A percentile compares a stretch with the other conserved stretches of the same genome.
Conservation (phyloP, 2,329 filamentous ascomycete species). For the Chaetomium strumarium region DNA sequence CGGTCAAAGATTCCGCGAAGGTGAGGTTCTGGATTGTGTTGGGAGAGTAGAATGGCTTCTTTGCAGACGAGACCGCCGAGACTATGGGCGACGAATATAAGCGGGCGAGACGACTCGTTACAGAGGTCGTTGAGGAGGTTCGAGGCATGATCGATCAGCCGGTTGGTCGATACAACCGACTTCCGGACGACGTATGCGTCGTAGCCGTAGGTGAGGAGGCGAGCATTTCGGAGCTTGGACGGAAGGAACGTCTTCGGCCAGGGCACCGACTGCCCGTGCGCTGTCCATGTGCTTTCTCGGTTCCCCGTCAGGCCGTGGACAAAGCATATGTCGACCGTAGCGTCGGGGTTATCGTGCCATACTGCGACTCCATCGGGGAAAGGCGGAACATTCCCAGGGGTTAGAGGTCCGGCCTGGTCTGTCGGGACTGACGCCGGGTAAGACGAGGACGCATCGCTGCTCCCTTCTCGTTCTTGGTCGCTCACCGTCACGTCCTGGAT, state of each 20-base stretch:
- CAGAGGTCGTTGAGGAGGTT: slow-evolving; percentile 29
- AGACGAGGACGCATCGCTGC: too few species aligned
- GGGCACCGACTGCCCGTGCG: slow-evolving; percentile 24
- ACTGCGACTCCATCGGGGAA: slow-evolving; percentile 19
- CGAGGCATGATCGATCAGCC: slow-evolving; percentile 28
- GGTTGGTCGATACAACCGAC: slow-evolving; percentile 22
- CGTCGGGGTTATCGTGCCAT: slow-evolving; percentile 14
- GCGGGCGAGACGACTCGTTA: slow-evolving; percentile 23
- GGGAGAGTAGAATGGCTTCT: slow-evolving; percentile 31
- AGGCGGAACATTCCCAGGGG: background rate
- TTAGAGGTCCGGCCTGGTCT: too few species aligned
- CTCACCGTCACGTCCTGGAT: too few species aligned
- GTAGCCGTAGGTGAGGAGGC: slow-evolving; percentile 38
- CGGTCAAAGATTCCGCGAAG: slow-evolving; percentile 27
- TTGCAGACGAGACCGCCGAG: slow-evolving; percentile 37
- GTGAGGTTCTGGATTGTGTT: slow-evolving; percentile 28
- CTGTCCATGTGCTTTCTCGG: slow-evolving; percentile 35
- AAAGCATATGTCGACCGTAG: slow-evolving; percentile 31
- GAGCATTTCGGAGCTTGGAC: slow-evolving; percentile 26
- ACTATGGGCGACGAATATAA: slow-evolving; percentile 36
- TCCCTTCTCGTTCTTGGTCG: too few species aligned
- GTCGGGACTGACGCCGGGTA: too few species aligned
- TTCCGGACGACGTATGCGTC: slow-evolving; percentile 29
- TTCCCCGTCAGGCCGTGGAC: slow-evolving; percentile 38
- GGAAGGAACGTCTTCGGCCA: slow-evolving; percentile 34